These are phyloP conservation scores for Globisporangium emineosum DNA, from an alignment of 352 stramenopile genomes.

Conservation along the genomic window DNA sequence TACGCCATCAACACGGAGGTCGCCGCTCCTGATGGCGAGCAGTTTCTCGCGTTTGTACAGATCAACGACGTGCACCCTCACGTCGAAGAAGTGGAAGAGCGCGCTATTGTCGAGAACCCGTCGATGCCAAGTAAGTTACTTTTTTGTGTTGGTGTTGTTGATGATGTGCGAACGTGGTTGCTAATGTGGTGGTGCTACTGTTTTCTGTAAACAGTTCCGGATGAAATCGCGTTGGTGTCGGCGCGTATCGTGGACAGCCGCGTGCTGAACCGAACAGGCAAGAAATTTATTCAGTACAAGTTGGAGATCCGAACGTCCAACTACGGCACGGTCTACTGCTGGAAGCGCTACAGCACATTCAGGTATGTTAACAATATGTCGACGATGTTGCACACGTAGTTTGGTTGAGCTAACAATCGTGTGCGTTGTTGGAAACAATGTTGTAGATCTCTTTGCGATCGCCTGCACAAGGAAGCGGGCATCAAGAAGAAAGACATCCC, in stretches of 20 bases:
- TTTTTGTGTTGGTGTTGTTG: not conserved
- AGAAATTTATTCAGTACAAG: slow-evolving; percentile 91
- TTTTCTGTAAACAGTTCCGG: slow-evolving; percentile 46
- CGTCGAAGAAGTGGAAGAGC: slow-evolving; percentile 71
- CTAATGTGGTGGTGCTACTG: slow-evolving; percentile 15
- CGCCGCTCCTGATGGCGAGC: slow-evolving; percentile 65
- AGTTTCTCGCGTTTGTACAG: slow-evolving; percentile 84
- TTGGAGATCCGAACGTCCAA: slow-evolving; percentile 85
- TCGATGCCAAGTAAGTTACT: slow-evolving; percentile 67
- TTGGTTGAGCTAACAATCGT: not conserved
- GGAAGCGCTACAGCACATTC: slow-evolving; percentile 89
- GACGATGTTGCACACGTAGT: not conserved
- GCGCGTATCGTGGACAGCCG: slow-evolving; percentile 83
- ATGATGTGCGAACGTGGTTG: slow-evolving; percentile 11
- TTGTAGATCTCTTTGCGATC: slow-evolving; percentile 70
- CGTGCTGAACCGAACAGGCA: slow-evolving; percentile 78
- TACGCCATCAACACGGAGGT: slow-evolving; percentile 87
- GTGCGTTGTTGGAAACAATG: not conserved
- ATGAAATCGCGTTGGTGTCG: slow-evolving; percentile 79
- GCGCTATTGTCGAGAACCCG: slow-evolving; percentile 77
- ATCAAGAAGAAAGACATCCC: slow-evolving; percentile 84
- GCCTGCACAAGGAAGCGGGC: slow-evolving; percentile 81
- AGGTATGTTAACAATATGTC: slow-evolving; percentile 34
- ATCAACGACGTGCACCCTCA: slow-evolving; percentile 70
- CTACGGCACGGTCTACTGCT: slow-evolving; percentile 87